Evolutionary conservation across 2,329 filamentous ascomycete genomes (phyloP), one percentile per base, ranked within the genome.

Genomic region (Dactylellina leptospora): DNA sequence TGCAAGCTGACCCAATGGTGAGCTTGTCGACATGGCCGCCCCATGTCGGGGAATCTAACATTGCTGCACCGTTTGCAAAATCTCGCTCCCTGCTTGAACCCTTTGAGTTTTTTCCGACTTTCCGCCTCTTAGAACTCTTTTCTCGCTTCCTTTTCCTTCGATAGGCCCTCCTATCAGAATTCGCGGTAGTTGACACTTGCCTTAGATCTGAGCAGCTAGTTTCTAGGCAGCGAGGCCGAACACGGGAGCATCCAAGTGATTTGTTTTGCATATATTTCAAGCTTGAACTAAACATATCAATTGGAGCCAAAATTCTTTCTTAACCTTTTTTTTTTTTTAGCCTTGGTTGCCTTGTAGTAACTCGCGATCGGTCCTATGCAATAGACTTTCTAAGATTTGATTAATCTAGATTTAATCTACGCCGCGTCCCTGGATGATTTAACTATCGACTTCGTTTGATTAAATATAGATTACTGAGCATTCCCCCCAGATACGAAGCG

Each of bases 161-260:
- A 51, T 33, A 51, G 22, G 25, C 27, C 47, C 33, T 10, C 51
- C 51, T 55, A 27, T 55, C 51, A 55, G 22, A 42, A 18, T n/a
- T 36, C n/a, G 1, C 8, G 25, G 18, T 20, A 13, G 22, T 6
- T 27, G 10, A 23, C 16, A 25, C 48, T 23, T 20, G n/a, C 48
- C 48, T 36, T 36, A 30, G 28, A 38, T 22, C 13, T 38, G 30
- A 10, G n/a, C 18, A 42, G 20, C 20, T 55, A 55, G 51, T 36
- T 55, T 23, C 51, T 55, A 55, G 51, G 51, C 51, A 55, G 33
- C 51, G 30, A 55, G 20, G 20, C 51, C 36, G 51, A 55, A 55
- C 51, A 42, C 51, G 51, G 51, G 23, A 53, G 48, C 30, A 53
- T 53, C 48, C 48, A 30, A 53, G 48, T 36, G 4, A 53, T 53